Evolutionary conservation across 169 alveolate genomes (phyloP), one percentile per base, ranked within the genome.

Genomic region (Plasmodium sp.): DNA sequence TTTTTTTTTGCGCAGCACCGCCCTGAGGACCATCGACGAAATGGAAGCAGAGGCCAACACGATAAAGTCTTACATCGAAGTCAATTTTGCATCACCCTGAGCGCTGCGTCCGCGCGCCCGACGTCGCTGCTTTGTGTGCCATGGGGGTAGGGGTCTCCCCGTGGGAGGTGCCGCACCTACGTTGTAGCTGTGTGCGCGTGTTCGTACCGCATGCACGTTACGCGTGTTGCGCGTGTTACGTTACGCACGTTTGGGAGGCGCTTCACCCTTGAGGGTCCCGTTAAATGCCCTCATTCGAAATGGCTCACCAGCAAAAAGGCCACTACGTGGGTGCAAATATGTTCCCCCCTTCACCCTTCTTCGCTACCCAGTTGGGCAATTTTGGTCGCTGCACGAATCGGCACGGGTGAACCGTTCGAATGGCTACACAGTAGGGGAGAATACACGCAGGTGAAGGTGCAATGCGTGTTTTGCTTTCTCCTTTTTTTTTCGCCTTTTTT

Each of bases 21-120:
- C 91, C 10, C 71, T 90, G 34, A 90, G 94, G 36, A 43, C 94
- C 48, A 79, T 90, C 9, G 94, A 90, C 31, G 84, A 90, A 90
- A 90, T 90, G 94, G 94, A 90, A 80, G 56, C 43, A 43, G 94
- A 90, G 41, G 94, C 86, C 31, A 43, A 34, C 39, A 43, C 82
- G 72, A 90, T 90, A 62, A 90, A 43, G 73, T 79, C 94, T 10
- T 90, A 58, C 62, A 90, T 90, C 31, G 83, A 90, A 14, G n/a
- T 16, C 22, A 86, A 48, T 14, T 77, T 75, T 39, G 54, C 86
- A n/a, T 34, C 56, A 67, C n/a, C 77, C n/a, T 67, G 39, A 67
- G 77, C n/a, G 39, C 6, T 67, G 18, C 6, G 43, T 67, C 27
- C 16, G n/a, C n/a, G 77, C 43, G 39, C 16, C 41, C 33, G n/a